Evolutionary conservation across 2,329 filamentous ascomycete genomes (phyloP).

Genomic region (Fusarium sp.): DNA sequence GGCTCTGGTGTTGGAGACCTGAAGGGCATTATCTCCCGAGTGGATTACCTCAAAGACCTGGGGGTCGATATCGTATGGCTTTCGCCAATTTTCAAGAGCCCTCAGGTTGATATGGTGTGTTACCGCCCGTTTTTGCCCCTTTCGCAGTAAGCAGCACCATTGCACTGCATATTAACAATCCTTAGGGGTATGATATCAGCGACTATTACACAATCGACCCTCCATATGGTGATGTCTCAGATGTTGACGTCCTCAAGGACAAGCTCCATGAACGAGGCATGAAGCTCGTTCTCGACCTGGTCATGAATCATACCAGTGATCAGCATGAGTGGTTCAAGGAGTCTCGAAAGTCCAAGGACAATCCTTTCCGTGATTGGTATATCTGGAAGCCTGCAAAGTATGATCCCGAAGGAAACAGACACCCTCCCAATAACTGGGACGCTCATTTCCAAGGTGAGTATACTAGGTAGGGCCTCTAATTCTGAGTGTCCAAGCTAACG

Average conservation of each 20-base stretch:
- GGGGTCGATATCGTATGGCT: slow-evolving; percentile 69
- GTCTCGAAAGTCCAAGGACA: slow-evolving; percentile 62
- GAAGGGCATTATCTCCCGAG: slow-evolving; percentile 64
- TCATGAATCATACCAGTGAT: slow-evolving; percentile 75
- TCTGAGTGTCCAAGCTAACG: background rate
- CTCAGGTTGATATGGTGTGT: slow-evolving; percentile 70
- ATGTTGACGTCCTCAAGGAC: slow-evolving; percentile 71
- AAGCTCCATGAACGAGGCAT: slow-evolving; percentile 70
- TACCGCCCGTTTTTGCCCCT: no score
- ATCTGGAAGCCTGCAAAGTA: slow-evolving; percentile 70
- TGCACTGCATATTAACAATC: background rate
- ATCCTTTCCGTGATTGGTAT: slow-evolving; percentile 68
- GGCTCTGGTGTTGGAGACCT: slow-evolving; percentile 65
- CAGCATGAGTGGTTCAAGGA: slow-evolving; percentile 68
- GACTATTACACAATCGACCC: slow-evolving; percentile 74
- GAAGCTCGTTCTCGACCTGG: slow-evolving; percentile 76
- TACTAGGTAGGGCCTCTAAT: background rate
- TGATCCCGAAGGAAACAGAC: slow-evolving; percentile 64
- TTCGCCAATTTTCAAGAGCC: slow-evolving; percentile 59
- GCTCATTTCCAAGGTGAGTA: slow-evolving; percentile 50
- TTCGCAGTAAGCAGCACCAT: background rate
- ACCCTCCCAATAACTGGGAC: slow-evolving; percentile 69
- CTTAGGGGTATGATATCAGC: slow-evolving; percentile 72
- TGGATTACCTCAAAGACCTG: slow-evolving; percentile 64
- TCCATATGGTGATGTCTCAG: slow-evolving; percentile 72